phyloP scores from a whole-genome alignment of 176 grass and related monocot species.

The Elymus sibiricus region DNA sequence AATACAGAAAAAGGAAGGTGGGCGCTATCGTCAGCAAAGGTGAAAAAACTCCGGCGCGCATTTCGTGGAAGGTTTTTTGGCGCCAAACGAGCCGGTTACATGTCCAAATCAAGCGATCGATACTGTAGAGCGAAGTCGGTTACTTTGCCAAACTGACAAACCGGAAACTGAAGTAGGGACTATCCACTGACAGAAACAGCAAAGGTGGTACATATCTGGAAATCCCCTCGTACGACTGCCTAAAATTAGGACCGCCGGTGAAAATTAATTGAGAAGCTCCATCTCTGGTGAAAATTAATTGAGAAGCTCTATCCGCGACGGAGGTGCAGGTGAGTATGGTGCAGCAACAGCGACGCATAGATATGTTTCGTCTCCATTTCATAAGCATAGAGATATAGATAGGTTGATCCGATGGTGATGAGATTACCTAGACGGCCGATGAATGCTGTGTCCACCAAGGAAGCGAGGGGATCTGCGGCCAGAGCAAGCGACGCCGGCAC shows the following conservation, averaged over 20 bases:
- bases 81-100: background rate
- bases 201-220: background rate
- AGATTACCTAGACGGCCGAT: slow-evolving; percentile 84
- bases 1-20: background rate
- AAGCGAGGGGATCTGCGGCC: slow-evolving; percentile 91
- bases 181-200: background rate
- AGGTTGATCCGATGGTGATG: background rate
- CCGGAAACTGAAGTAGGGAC: background rate
- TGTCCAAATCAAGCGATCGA: background rate
- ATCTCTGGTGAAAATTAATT: background rate
- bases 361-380: background rate
- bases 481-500: slow-evolving; percentile 84
- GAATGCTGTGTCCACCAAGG: slow-evolving; percentile 90
- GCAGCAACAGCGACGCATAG: background rate
- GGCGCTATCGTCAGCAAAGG: background rate
- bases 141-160: slow-evolving; percentile 19
- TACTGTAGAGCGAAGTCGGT: slow-evolving; percentile 10
- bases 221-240: background rate
- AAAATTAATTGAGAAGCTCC: background rate
- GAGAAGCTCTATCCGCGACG: background rate
- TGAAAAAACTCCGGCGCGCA: background rate
- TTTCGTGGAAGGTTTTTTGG: slow-evolving; percentile 19
- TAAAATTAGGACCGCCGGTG: background rate
- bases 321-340: background rate
- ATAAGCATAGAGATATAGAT: background rate